Percentiles rank a stretch among this genome's conserved stretches.
These are phyloP conservation scores for Apiotrichum montevideense DNA, from an alignment of 1,284 basidiomycete genomes.

Conservation along the genomic window DNA sequence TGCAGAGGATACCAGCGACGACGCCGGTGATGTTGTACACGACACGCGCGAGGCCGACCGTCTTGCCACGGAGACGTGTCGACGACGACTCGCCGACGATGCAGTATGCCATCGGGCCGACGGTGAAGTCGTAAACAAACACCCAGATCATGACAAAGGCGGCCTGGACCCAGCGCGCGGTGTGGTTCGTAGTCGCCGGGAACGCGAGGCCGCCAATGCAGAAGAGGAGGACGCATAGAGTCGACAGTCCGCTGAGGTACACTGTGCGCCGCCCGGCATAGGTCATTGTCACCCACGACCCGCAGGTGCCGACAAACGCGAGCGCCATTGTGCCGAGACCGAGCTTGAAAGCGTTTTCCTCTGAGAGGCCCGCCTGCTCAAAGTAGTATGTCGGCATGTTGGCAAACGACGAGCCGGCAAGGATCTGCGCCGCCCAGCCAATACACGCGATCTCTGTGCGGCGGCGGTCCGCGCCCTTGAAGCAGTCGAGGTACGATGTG, in stretches of 20 bases:
- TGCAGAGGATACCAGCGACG: constrained; percentile 16
- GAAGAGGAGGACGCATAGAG: constrained; percentile 44
- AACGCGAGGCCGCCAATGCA: constrained; percentile 40
- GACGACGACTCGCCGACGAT: constrained; percentile 47
- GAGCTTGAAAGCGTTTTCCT: constrained; percentile 11
- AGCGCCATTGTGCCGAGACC: constrained; percentile 5
- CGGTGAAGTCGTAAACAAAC: constrained; percentile 17
- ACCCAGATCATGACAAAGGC: constrained; percentile 16
- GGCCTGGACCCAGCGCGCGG: constrained; percentile 5
- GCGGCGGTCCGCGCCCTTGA: constrained; percentile 22
- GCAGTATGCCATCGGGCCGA: constrained; percentile 33
- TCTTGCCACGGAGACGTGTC: constrained; percentile 48
- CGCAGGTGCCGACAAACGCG: constrained; percentile 22
- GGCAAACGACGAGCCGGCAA: constrained; percentile 21
- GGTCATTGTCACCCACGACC: constrained; percentile 23
- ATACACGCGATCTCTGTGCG: constrained; percentile 14
- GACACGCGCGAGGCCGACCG: constrained; percentile 48
- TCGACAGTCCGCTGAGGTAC: constrained; percentile 46
- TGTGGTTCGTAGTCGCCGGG: background rate
- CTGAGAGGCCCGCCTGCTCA: constrained; percentile 16
- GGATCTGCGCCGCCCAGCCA: constrained; percentile 17
- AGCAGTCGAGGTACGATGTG: constrained; percentile 24
- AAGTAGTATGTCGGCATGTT: constrained; percentile 26
- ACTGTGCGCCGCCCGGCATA: constrained; percentile 47
- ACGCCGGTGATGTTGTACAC: constrained; percentile 45